Percentiles rank a stretch among this genome's conserved stretches.
Conservation (phyloP, 1,284 basidiomycete species). For the Boletus albobrunnescens region DNA sequence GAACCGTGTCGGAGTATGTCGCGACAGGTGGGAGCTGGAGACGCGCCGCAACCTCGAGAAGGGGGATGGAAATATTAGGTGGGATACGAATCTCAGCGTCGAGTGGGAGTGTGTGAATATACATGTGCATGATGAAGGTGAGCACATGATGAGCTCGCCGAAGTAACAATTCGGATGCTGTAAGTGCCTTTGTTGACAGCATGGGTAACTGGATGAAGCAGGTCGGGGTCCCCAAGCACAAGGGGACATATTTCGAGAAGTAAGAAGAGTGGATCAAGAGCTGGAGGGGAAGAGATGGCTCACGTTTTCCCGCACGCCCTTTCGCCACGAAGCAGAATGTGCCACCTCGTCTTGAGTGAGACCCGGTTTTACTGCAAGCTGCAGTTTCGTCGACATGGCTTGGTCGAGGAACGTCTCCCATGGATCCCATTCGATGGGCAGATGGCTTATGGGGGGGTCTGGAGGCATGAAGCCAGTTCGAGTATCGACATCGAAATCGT, state of each 20-base stretch:
- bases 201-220: constrained; percentile 36
- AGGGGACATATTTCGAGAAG: background rate
- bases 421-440: constrained; percentile 58
- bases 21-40: constrained; percentile 87
- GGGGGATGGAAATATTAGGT: constrained; percentile 69
- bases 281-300: constrained; percentile 21
- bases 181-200: constrained; percentile 35
- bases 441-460: constrained; percentile 62
- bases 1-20: constrained; percentile 90
- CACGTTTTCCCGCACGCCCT: constrained; percentile 53
- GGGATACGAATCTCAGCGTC: constrained; percentile 61
- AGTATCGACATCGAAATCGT: constrained; percentile 94
- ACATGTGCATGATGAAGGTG: constrained; percentile 84
- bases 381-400: constrained; percentile 49
- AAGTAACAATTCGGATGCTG: constrained; percentile 59
- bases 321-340: constrained; percentile 59
- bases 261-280: background rate
- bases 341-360: constrained; percentile 44
- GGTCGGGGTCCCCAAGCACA: background rate
- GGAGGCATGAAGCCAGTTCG: constrained; percentile 91
- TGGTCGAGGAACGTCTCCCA: constrained; percentile 67
- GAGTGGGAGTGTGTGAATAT: constrained; percentile 74
- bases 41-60: constrained; percentile 70
- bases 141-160: constrained; percentile 85
- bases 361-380: constrained; percentile 50